Evolutionary conservation across 2,329 filamentous ascomycete genomes (phyloP).

Genomic region (Colletotrichum sp.): DNA sequence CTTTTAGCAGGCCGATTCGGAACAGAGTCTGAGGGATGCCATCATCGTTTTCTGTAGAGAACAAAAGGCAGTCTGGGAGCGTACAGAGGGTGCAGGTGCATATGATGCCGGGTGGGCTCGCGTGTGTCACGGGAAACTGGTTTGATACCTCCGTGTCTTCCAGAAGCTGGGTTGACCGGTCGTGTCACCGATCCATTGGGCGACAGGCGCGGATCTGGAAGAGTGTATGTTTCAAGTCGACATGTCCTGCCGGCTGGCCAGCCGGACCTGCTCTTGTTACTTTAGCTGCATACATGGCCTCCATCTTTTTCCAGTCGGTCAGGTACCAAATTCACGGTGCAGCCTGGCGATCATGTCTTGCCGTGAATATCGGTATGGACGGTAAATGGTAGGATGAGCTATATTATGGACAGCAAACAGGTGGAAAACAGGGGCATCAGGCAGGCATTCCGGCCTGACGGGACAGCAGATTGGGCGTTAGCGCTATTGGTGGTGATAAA

Average conservation of each 20-base stretch:
- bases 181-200: constrained; percentile 9
- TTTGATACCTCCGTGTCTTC: constrained; percentile 12
- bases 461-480: neutral
- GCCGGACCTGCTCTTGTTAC: neutral
- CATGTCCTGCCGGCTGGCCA: neutral
- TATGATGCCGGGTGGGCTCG: neutral
- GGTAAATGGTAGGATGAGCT: neutral
- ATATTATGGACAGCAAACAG: neutral
- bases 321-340: neutral
- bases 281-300: neutral
- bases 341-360: neutral
- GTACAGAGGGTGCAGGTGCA: neutral
- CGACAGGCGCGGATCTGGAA: constrained; percentile 5
- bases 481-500: constrained; percentile 10
- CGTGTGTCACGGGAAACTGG: constrained; percentile 16
- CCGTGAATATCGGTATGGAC: neutral
- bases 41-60: neutral
- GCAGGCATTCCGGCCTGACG: constrained; percentile 5
- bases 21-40: neutral
- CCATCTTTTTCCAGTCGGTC: neutral
- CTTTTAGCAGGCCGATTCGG: neutral
- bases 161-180: constrained; percentile 10
- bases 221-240: constrained; percentile 15
- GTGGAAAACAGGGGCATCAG: neutral
- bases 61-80: neutral